phyloP scores from a whole-genome alignment of 306 rosid species.

The Ormosia emarginata region DNA sequence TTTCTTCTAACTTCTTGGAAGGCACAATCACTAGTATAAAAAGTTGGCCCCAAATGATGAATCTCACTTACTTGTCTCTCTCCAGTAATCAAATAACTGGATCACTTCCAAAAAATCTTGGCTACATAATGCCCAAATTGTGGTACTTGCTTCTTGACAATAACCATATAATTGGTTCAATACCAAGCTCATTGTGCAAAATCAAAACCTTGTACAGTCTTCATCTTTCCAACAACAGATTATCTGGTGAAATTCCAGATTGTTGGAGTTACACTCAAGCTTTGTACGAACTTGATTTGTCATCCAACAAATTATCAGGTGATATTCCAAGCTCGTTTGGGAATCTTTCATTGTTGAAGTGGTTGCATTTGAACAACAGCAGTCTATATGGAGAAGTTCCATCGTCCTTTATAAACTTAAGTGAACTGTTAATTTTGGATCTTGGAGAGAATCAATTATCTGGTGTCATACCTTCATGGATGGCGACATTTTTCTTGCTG shows the following conservation, averaged over 20 bases:
- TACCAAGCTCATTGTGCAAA: not conserved
- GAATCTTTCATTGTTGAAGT: not conserved
- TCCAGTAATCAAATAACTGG: not conserved
- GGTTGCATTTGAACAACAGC: not conserved
- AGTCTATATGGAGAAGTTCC: not conserved
- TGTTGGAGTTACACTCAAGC: too few species aligned
- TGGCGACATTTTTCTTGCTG: not conserved
- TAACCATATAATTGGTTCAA: slow-evolving; percentile 1
- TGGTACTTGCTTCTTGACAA: not conserved
- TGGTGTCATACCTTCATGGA: slow-evolving; percentile 29
- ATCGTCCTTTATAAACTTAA: too few species aligned
- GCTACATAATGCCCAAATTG: not conserved
- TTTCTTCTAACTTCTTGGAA: not conserved
- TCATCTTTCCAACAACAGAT: not conserved
- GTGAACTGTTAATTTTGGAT: not conserved
- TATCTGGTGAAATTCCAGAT: not conserved
- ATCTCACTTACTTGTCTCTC: not conserved
- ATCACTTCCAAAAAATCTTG: not conserved
- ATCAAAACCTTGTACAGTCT: not conserved
- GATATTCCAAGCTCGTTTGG: not conserved
- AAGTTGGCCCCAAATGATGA: not conserved
- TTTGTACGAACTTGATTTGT: too few species aligned
- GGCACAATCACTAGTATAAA: not conserved
- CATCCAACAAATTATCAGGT: not conserved
- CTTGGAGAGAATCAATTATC: slow-evolving; percentile 12